Evolutionary conservation across 2,329 filamentous ascomycete genomes (phyloP), one percentile per base, ranked within the genome.

Genomic region (Botrytis medusae): DNA sequence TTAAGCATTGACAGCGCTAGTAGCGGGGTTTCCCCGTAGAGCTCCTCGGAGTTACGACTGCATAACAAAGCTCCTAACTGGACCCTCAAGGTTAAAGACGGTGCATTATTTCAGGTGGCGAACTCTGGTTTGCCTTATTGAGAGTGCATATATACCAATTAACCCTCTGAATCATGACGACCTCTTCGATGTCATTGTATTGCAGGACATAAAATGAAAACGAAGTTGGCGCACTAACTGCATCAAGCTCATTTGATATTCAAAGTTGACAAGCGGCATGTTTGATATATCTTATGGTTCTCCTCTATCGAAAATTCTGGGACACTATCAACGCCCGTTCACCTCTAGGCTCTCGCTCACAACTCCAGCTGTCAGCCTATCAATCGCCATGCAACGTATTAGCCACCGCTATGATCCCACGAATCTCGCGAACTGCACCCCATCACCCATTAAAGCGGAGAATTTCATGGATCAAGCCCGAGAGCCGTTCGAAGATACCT

Each of bases 381-480:
- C 34, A 40, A 68, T 34, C n/a, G 37, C 12, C 10, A 44, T 25
- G 22, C 32, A 32, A 18, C 32, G 32, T 57, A 68, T 48, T 40
- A 68, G 51, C 46, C 32, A 68, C 62, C 62, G 51, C 70, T 72
- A 67, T 59, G 37, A 40, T 67, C 44, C 37, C 34, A 42, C 14
- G 42, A 57, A 29, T 57, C 22, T 9, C 25, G 48, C 22, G 2
- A 37, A 59, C 61, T 68, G 70, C 40, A 72, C 20, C 67, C 42
- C 60, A 72, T 57, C 12, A 54, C 18, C 34, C 37, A 40, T 48
- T 40, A 64, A 68, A 57, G 64, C 29, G 40, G 70, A 57, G 44
- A 40, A 42, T 22, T 57, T 57, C 16, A 59, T 57, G 37, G n/a
- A 16, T 68, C 32, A 22, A 32, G 51, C 32, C 40, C n/a, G 46